Evolutionary conservation across 2,329 filamentous ascomycete genomes (phyloP).

Genomic region (Fusarium luffae): DNA sequence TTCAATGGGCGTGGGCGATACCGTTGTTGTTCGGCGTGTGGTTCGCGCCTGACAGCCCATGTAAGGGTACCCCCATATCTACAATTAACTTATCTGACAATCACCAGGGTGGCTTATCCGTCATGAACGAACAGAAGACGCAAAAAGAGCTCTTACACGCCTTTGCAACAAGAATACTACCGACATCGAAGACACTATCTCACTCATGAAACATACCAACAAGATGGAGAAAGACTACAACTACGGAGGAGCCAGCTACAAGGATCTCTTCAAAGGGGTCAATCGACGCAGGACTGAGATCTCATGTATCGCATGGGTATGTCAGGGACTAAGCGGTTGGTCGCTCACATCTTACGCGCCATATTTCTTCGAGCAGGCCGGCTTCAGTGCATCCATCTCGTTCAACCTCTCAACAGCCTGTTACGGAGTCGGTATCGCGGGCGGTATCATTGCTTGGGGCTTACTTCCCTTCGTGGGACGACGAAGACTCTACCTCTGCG

Average conservation of each 20-base stretch:
- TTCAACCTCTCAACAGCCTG: constrained; percentile 55
- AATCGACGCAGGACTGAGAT: constrained; percentile 47
- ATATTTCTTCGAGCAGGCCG: constrained; percentile 58
- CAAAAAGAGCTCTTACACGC: constrained; percentile 47
- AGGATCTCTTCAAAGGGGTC: constrained; percentile 38
- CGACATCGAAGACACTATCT: constrained; percentile 57
- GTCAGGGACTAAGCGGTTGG: constrained; percentile 43
- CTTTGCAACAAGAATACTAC: constrained; percentile 48
- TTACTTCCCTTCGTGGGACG: constrained; percentile 54
- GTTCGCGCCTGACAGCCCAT: constrained; percentile 56
- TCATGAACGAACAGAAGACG: constrained; percentile 48
- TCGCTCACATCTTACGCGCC: constrained; percentile 40
- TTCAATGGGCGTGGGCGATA: constrained; percentile 56
- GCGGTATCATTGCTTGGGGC: constrained; percentile 55
- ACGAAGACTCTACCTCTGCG: constrained; percentile 54
- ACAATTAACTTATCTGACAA: neutral
- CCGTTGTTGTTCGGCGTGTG: constrained; percentile 51
- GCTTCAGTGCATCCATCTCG: constrained; percentile 51
- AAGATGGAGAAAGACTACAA: constrained; percentile 55
- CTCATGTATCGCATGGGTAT: constrained; percentile 44
- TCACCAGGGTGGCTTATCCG: constrained; percentile 52
- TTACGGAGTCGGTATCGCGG: constrained; percentile 54
- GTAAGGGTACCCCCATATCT: constrained; percentile 30
- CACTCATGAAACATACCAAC: constrained; percentile 55
- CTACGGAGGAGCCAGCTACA: constrained; percentile 48